phyloP scores from a whole-genome alignment of 169 alveolate genomes.

The Ichthyophthirius multifiliis region DNA sequence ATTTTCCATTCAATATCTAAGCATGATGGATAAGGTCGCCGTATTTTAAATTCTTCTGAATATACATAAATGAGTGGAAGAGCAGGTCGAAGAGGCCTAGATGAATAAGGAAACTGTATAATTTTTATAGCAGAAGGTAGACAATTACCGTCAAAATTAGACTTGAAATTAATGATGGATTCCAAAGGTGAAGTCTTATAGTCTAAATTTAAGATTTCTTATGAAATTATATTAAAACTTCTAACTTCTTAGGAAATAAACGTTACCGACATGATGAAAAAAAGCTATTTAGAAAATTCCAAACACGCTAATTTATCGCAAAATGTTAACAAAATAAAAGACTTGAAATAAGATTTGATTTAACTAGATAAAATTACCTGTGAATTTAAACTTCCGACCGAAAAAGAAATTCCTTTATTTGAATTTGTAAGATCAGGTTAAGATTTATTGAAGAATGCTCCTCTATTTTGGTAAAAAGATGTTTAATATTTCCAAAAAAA shows the following conservation, averaged over 20 bases:
- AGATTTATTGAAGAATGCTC: background rate
- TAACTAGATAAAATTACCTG: background rate
- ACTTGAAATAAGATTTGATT: background rate
- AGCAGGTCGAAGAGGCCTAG: conserved; percentile 99
- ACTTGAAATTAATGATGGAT: conserved; percentile 84
- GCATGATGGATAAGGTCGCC: conserved; percentile 90
- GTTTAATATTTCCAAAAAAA: background rate
- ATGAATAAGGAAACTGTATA: conserved; percentile 93
- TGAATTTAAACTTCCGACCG: background rate
- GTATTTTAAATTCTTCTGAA: conserved; percentile 93
- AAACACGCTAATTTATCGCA: conserved; percentile 14
- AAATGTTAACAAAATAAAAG: conserved; percentile 7
- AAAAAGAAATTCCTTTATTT: background rate
- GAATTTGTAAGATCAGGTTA: no score
- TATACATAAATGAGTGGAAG: conserved; percentile 99
- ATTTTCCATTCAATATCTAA: conserved; percentile 93
- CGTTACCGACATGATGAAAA: conserved; percentile 38
- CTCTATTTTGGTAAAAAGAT: background rate
- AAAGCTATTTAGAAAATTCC: conserved; percentile 35
- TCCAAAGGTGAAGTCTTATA: conserved; percentile 78
- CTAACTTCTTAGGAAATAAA: conserved; percentile 30
- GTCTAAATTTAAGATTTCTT: conserved; percentile 93
- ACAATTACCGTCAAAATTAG: conserved; percentile 87
- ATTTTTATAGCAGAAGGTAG: conserved; percentile 85
- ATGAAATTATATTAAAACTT: conserved; percentile 53